phyloP scores from a whole-genome alignment of 257 asterid genomes.

The Mentha longifolia region DNA sequence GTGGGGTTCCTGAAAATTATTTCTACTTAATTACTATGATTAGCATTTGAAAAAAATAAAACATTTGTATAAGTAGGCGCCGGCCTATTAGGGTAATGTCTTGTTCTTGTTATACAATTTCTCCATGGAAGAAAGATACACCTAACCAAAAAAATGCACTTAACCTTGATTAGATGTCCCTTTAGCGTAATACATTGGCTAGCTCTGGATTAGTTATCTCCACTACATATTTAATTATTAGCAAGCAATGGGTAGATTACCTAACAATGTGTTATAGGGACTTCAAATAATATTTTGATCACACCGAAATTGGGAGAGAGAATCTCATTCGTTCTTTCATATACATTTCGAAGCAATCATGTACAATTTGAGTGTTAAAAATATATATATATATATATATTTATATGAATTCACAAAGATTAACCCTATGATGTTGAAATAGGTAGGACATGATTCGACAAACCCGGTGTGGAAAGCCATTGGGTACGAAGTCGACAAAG shows the following conservation, averaged over 20 bases:
- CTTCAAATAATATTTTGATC: too few species aligned
- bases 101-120: neutral
- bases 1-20: too few species aligned
- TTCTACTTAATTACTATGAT: too few species aligned
- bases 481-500: conserved; percentile 60
- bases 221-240: neutral
- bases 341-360: too few species aligned
- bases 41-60: too few species aligned
- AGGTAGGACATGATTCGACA: conserved; percentile 65
- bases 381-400: too few species aligned
- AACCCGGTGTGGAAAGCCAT: conserved; percentile 83
- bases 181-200: neutral
- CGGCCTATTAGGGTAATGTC: neutral
- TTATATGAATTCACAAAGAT: neutral
- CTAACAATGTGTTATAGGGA: neutral
- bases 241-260: neutral
- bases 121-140: neutral
- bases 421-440: neutral
- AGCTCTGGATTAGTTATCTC: neutral
- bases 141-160: neutral
- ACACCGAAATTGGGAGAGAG: too few species aligned
- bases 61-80: neutral
- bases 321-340: too few species aligned
- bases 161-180: neutral
- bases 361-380: neutral